These are phyloP conservation scores for Jasminum sambac DNA, from an alignment of 257 asterid genomes.

Conservation along the genomic window DNA sequence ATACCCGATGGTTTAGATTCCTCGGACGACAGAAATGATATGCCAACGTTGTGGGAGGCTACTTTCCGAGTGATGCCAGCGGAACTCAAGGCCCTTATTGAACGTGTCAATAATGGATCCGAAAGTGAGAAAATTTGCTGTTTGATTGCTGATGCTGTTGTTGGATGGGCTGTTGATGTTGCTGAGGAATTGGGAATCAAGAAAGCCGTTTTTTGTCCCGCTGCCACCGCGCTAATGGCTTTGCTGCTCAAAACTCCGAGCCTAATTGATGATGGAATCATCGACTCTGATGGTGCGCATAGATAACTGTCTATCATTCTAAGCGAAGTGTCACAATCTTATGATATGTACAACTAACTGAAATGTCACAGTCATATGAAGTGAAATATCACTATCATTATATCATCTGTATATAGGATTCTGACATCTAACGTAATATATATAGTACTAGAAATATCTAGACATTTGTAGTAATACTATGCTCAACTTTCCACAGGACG, in stretches of 20 bases:
- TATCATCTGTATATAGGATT: too few relatives aligned
- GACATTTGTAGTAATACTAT: not conserved
- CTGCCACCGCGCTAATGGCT: constrained; percentile 8
- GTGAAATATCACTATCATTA: too few relatives aligned
- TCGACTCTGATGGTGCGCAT: constrained; percentile 16
- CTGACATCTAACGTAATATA: too few relatives aligned
- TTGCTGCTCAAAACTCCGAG: not conserved
- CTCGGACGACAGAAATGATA: constrained; percentile 12
- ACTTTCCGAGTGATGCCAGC: constrained; percentile 13
- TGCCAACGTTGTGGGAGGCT: not conserved
- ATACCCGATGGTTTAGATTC: not conserved
- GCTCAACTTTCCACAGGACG: constrained; percentile 25
- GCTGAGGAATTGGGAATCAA: constrained; percentile 9
- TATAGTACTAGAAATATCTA: too few relatives aligned
- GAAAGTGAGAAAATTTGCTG: constrained; percentile 3
- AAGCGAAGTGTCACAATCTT: too few relatives aligned
- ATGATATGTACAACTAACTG: too few relatives aligned
- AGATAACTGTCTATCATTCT: too few relatives aligned
- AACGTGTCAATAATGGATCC: constrained; percentile 2
- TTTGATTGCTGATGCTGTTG: constrained; percentile 9
- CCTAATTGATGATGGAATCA: constrained; percentile 20
- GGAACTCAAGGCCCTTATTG: constrained; percentile 8
- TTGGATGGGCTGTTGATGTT: constrained; percentile 19
- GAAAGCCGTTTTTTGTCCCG: constrained; percentile 12
- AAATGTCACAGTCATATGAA: too few relatives aligned